Conservation (phyloP, 2,329 filamentous ascomycete genomes). For the Diaporthe sp. region DNA sequence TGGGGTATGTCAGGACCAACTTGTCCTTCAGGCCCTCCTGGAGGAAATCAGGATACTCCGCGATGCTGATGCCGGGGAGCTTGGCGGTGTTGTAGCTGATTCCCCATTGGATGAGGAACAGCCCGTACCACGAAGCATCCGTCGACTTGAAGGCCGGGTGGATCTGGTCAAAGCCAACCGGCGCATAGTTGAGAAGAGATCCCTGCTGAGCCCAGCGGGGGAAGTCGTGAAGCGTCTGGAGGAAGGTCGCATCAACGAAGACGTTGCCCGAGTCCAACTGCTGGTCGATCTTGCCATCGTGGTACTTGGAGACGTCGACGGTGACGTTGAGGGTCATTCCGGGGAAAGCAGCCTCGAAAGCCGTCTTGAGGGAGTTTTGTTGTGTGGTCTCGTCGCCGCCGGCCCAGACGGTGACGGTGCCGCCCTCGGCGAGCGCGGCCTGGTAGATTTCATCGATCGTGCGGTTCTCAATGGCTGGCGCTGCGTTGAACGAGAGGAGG, state of each 20-base stretch:
- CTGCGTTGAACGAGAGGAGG: constrained; percentile 11
- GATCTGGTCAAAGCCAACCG: constrained; percentile 58
- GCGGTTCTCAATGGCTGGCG: constrained; percentile 44
- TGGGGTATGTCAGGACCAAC: constrained; percentile 67
- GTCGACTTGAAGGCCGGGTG: constrained; percentile 56
- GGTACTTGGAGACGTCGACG: constrained; percentile 69
- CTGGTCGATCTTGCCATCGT: constrained; percentile 60
- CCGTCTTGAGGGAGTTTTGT: constrained; percentile 53
- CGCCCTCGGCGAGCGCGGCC: constrained; percentile 61
- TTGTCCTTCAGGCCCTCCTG: constrained; percentile 65
- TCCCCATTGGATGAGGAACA: constrained; percentile 54
- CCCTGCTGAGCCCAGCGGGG: constrained; percentile 63
- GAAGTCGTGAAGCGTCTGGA: constrained; percentile 66
- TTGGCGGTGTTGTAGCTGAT: constrained; percentile 54
- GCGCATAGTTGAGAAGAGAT: constrained; percentile 62
- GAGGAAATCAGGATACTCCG: constrained; percentile 57
- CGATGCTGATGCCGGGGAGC: constrained; percentile 40
- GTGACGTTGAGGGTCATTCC: constrained; percentile 65
- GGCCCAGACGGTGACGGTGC: constrained; percentile 59
- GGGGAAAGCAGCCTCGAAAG: constrained; percentile 62
- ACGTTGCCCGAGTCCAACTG: constrained; percentile 55
- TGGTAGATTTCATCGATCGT: constrained; percentile 63
- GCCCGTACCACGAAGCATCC: constrained; percentile 57
- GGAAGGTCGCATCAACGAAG: constrained; percentile 58
- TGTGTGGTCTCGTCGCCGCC: constrained; percentile 60